Evolutionary conservation across 2,329 filamentous ascomycete species (phyloP), one percentile per base, ranked within the genome.

Genomic region (Sporothrix inflata): DNA sequence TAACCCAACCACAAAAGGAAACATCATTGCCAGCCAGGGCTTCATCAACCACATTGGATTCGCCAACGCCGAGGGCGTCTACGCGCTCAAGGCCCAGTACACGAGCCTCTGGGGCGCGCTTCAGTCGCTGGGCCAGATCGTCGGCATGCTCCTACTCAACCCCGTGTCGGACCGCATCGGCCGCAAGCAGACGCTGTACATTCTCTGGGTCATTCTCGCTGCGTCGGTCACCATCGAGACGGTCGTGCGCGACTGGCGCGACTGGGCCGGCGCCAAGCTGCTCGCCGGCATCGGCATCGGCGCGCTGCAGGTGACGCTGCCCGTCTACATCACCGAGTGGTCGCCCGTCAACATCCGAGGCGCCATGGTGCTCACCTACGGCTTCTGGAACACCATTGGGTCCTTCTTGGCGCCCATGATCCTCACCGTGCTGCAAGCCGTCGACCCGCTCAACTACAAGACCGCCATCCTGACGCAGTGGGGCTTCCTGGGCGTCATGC

Each of bases 401-500:
- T 69, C 71, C 24, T 73, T 73, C 14, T 19, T 73, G 19, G 72
- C 72, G 27, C 72, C 72, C 9, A 21, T 71, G 42, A 49, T 71
- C 34, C 47, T 75, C 0, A 21, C 69, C 9, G 6, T 75, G 7
- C 27, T 72, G 38, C 49, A 74, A 49, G 19, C 55, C 34, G 7
- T 60, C 6, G n/a, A 75, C 30, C 73, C 70, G 9, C 55, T 69
- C 11, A 47, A 76, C 34, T 75, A 71, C 53, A 71, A 60, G 30
- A 51, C 42, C 8, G 73, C 75, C 16, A 76, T 74, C 65, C 27
- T 72, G 49, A 74, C 74, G 1, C 73, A 75, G 49, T 76, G 75
- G 75, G 74, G 30, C 3, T 75, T 75, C 19, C 40, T 76, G n/a
- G 75, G 73, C 1, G 40, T 75, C 11, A 75, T 76, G 75, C 34